Conservation (phyloP, 176 grass and related monocot genomes). For the Paspalum notatum region DNA sequence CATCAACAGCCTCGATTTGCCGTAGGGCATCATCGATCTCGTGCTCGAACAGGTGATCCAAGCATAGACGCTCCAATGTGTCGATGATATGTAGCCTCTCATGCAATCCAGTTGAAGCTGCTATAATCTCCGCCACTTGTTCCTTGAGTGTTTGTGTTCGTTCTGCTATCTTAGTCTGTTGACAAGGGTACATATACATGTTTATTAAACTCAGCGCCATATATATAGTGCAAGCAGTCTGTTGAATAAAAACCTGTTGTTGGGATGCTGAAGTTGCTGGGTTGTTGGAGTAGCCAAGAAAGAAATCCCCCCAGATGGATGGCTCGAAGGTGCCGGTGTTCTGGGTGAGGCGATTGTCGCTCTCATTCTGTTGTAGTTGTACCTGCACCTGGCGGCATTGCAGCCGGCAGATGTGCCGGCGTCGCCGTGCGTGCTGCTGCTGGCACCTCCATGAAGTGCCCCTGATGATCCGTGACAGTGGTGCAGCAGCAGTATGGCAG, state of each 20-base stretch:
- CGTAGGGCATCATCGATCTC: neutral
- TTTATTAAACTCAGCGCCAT: too few species aligned
- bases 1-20: neutral
- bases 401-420: too few species aligned
- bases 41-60: neutral
- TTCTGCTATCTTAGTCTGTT: neutral
- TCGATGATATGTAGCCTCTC: neutral
- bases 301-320: constrained; percentile 39
- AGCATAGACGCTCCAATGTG: neutral
- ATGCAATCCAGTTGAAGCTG: neutral
- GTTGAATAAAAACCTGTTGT: neutral
- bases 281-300: neutral
- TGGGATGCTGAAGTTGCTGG: neutral
- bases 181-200: neutral
- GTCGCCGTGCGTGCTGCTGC: too few species aligned
- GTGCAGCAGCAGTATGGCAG: too few species aligned
- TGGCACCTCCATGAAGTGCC: too few species aligned
- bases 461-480: too few species aligned
- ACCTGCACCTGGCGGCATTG: too few species aligned
- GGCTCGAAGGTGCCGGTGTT: neutral
- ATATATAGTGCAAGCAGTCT: too few species aligned
- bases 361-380: too few species aligned
- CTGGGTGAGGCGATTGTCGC: too few species aligned
- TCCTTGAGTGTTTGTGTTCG: neutral
- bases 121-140: neutral